phyloP scores from a whole-genome alignment of 2,329 filamentous ascomycete genomes.

The Magnaporthiopsis incrustans region DNA sequence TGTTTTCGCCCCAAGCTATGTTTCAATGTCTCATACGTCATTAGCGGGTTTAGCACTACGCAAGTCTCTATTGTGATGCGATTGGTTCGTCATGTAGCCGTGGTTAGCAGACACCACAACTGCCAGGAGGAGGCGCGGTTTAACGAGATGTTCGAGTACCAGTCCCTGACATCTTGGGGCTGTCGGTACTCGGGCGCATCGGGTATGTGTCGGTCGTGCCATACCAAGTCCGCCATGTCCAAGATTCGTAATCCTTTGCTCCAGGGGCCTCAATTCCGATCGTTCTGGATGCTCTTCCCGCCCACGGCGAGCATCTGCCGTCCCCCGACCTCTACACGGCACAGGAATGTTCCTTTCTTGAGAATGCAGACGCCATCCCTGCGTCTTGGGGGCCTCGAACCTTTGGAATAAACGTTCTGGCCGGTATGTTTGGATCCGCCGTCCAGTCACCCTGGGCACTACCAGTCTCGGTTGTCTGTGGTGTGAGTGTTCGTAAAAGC shows the following conservation, averaged over 20 bases:
- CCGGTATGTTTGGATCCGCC: background rate
- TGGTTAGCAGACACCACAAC: too few species aligned
- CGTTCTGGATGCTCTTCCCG: background rate
- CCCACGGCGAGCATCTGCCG: background rate
- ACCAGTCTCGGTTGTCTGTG: background rate
- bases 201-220: background rate
- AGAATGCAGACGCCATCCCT: background rate
- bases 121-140: too few species aligned
- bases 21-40: too few species aligned
- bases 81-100: too few species aligned
- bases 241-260: background rate
- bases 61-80: too few species aligned
- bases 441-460: background rate
- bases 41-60: too few species aligned
- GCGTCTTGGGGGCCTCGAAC: background rate
- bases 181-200: background rate
- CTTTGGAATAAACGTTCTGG: background rate
- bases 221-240: background rate
- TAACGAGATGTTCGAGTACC: background rate
- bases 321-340: background rate
- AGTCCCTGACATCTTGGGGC: background rate
- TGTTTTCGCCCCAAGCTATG: too few species aligned
- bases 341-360: background rate
- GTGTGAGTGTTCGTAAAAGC: background rate
- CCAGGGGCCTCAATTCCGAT: background rate